Base-by-base conservation (phyloP, 1,284 basidiomycete genomes). In the Phylloporus sp. region DNA sequence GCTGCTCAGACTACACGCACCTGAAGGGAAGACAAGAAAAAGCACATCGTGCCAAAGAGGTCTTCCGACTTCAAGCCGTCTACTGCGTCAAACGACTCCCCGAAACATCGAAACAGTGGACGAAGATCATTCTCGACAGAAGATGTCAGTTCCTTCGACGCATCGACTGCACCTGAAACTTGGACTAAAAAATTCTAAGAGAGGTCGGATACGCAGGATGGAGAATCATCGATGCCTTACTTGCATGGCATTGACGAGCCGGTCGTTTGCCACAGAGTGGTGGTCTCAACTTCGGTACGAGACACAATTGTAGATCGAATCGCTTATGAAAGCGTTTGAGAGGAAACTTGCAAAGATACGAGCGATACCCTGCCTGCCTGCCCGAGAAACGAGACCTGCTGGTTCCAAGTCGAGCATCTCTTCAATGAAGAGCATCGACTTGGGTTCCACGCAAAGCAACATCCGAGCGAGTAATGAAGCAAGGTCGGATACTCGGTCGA, bases 381-480 rank as follows among this genome's bases (percentile, higher is more conserved):
- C n/a, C n/a, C n/a, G 29, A 12, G 19, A 14, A 60, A 49, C 47
- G 39, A 45, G 41, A 10, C 87, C 74, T 72, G 94, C 94, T 84
- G 93, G 7, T 77, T 97, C 94, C 4, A 97, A 75, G 74, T 91
- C 91, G 5, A 94, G 90, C 73, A 94, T 82, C 32, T 97, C 95
- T 47, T 95, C 92, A 12, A 94, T 85, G 80, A 96, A 97, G 20
- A 12, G 86, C 1, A 93, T 83, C 7, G 94, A 77, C 1, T 84
- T 82, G 1, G 92, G 87, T 74, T 96, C 90, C 17, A 85, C 86
- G 56, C 89, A 86, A 67, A 94, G 79, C n/a, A 97, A 83, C 8
- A 94, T 85, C 62, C 87, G 85, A 11, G 94, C 94, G 32, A 97
- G 77, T 95, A 97, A 78, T 98, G 95, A 37, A 98, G 82, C 32